Conservation (phyloP, 2,329 filamentous ascomycete species). For the Colletotrichum lupini region DNA sequence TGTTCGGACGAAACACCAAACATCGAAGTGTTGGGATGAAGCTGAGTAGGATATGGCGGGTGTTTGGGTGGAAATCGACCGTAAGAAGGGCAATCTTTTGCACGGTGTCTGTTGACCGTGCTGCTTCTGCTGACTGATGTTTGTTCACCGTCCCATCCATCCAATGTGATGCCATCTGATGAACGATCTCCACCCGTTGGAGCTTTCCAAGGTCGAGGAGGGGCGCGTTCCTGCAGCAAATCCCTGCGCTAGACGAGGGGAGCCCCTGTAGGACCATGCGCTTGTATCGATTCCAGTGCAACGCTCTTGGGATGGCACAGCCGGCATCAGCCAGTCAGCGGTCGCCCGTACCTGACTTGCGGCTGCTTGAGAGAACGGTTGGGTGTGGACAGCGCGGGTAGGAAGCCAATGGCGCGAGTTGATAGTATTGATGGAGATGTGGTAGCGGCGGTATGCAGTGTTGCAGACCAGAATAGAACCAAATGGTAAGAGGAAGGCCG, state of each 20-base stretch:
- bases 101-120: conserved; percentile 8
- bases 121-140: conserved; percentile 6
- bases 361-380: conserved; percentile 4
- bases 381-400: neutral
- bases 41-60: neutral
- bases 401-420: neutral
- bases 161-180: conserved; percentile 20
- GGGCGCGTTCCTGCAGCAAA: conserved; percentile 37
- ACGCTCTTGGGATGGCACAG: conserved; percentile 27
- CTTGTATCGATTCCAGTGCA: conserved; percentile 31
- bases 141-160: neutral
- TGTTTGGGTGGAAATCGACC: neutral
- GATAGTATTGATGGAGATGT: neutral
- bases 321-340: conserved; percentile 23
- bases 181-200: conserved; percentile 16
- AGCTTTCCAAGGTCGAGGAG: conserved; percentile 16
- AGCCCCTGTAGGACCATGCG: conserved; percentile 25
- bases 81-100: neutral
- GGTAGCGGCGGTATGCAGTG: neutral
- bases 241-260: conserved; percentile 28
- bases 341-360: conserved; percentile 25
- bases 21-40: neutral
- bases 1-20: neutral
- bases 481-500: neutral
- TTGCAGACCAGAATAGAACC: neutral